Conservation (phyloP, 306 rosid species). For the Elaeagnus macrophylla region DNA sequence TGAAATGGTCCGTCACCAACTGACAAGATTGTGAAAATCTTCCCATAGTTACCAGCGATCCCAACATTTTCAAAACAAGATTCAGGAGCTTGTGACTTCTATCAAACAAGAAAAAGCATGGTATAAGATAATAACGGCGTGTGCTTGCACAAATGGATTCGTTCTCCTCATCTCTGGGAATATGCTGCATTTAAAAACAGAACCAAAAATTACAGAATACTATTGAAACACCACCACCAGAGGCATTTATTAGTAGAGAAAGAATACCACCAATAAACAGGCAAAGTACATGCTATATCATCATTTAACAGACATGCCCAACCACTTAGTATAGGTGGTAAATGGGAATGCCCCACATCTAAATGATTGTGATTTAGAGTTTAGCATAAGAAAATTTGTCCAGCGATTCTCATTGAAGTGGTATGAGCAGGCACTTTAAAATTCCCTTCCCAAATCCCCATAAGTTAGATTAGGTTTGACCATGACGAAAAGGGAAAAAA, state of each 20-base stretch:
- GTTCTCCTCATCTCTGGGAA: conserved; percentile 35
- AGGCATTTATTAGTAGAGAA: not conserved
- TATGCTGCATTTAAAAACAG: conserved; percentile 30
- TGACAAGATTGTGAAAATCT: conserved; percentile 15
- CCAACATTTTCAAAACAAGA: conserved; percentile 47
- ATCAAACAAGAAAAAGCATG: conserved; percentile 66
- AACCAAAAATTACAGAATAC: not conserved
- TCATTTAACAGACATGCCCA: too few relatives aligned
- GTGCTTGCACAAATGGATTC: conserved; percentile 21
- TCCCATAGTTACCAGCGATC: conserved; percentile 31
- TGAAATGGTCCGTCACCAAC: conserved; percentile 18
- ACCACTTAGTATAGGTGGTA: too few relatives aligned
- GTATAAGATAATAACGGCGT: conserved; percentile 36
- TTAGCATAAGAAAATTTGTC: too few relatives aligned
- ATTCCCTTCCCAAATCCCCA: too few relatives aligned
- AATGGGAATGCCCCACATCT: too few relatives aligned
- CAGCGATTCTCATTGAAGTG: too few relatives aligned
- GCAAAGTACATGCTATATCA: not conserved
- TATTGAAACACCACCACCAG: not conserved
- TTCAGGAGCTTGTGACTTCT: conserved; percentile 48
- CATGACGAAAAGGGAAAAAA: too few relatives aligned
- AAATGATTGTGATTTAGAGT: too few relatives aligned
- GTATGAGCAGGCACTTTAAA: too few relatives aligned
- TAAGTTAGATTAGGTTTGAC: too few relatives aligned
- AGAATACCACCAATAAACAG: not conserved